Percentiles rank a stretch among this genome's conserved stretches.
phyloP scores from a whole-genome alignment of 2,329 filamentous ascomycete species.

The Diaporthe ampelina region DNA sequence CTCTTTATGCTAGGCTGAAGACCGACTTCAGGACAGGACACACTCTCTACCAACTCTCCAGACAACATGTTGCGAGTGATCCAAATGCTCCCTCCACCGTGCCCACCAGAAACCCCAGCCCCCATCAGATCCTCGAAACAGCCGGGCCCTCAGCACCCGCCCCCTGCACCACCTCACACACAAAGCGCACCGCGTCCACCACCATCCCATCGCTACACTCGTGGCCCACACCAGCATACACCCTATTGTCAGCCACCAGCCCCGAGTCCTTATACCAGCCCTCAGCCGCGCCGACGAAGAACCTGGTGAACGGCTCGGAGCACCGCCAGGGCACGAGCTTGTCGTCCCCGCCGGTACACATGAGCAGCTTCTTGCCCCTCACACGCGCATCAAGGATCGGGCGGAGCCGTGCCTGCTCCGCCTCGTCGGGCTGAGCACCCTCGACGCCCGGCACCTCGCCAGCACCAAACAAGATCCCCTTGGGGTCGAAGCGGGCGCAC shows the following conservation, averaged over 20 bases:
- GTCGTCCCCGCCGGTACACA: slow-evolving; percentile 76
- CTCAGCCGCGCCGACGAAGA: slow-evolving; percentile 68
- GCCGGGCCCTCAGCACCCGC: slow-evolving; percentile 47
- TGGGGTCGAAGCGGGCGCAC: slow-evolving; percentile 79
- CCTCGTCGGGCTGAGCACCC: slow-evolving; percentile 47
- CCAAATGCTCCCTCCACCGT: no score
- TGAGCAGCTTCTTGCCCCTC: slow-evolving; percentile 73
- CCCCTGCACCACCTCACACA: slow-evolving; percentile 62
- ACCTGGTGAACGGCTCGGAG: slow-evolving; percentile 71
- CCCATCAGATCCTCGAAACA: slow-evolving; percentile 23
- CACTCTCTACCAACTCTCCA: no score
- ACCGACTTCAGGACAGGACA: not conserved
- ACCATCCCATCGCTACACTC: slow-evolving; percentile 78
- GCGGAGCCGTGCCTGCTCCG: slow-evolving; percentile 60
- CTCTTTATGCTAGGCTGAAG: not conserved
- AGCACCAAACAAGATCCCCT: slow-evolving; percentile 77
- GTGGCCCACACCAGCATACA: slow-evolving; percentile 79
- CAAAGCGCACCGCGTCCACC: slow-evolving; percentile 73
- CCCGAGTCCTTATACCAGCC: slow-evolving; percentile 68
- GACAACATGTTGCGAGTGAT: not conserved
- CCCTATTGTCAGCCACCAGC: slow-evolving; percentile 72
- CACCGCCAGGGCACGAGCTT: slow-evolving; percentile 79
- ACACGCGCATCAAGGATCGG: slow-evolving; percentile 63
- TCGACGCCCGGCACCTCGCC: slow-evolving; percentile 49
- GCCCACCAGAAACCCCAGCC: not conserved